A percentile compares a stretch with the other conserved stretches of the same genome.
These are phyloP conservation scores for Lentithecium fluviatile DNA, from an alignment of 495 filamentous ascomycete genomes.

Conservation along the genomic window DNA sequence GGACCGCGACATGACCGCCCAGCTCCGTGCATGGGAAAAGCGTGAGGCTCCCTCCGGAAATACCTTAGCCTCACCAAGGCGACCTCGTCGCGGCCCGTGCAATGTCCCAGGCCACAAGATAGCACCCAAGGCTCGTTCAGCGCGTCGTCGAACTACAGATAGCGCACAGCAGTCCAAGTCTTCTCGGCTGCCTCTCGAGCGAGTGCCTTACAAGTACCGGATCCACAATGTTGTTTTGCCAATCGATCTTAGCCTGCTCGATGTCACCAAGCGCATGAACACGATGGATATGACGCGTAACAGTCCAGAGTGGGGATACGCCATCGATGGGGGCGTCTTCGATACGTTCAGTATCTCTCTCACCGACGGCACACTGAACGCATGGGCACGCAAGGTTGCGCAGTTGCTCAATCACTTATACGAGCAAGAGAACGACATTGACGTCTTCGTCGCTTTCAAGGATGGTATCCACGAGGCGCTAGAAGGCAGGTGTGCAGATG, in stretches of 20 bases:
- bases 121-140: not conserved
- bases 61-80: not conserved
- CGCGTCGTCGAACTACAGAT: not conserved
- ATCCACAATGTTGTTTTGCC: slow-evolving; percentile 25
- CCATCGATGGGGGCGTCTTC: not conserved
- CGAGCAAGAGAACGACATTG: not conserved
- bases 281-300: slow-evolving; percentile 16
- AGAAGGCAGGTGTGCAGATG: too few relatives aligned
- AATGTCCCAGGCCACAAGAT: not conserved
- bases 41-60: not conserved
- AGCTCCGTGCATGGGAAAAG: not conserved
- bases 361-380: not conserved
- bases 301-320: slow-evolving; percentile 13
- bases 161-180: slow-evolving; percentile 21
- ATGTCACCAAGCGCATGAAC: not conserved
- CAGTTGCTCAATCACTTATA: not conserved
- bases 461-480: not conserved
- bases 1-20: not conserved
- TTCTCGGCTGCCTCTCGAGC: slow-evolving; percentile 35
- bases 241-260: not conserved
- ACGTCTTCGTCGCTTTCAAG: not conserved
- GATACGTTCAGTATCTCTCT: not conserved
- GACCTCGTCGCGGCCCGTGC: not conserved
- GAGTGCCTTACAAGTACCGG: slow-evolving; percentile 25
- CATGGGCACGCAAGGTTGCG: not conserved